Conservation (phyloP, 1,139 yeast genomes). For the Yamadazyma sp. region DNA sequence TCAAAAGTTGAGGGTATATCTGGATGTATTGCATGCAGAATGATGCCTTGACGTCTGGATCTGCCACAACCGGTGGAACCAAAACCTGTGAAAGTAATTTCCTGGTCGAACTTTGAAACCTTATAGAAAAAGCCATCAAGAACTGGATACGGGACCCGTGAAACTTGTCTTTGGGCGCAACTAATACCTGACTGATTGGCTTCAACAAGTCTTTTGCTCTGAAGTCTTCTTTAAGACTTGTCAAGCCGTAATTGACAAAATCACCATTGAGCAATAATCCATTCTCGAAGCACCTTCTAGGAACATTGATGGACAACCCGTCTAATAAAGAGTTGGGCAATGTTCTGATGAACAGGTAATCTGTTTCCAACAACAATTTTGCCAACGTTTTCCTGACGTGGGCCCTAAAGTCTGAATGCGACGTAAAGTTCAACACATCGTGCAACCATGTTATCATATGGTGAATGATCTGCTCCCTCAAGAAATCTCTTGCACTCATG, state of each 20-base stretch:
- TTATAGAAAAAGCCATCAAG: conserved; percentile 53
- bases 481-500: conserved; percentile 45
- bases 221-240: conserved; percentile 15
- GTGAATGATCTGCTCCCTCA: conserved; percentile 47
- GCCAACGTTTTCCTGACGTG: conserved; percentile 23
- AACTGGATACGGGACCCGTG: conserved; percentile 50
- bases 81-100: conserved; percentile 45
- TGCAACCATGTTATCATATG: conserved; percentile 51
- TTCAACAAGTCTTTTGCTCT: conserved; percentile 15
- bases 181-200: conserved; percentile 16
- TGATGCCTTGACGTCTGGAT: conserved; percentile 40
- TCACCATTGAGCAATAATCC: conserved; percentile 32
- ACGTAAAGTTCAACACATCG: conserved; percentile 33
- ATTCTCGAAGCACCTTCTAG: conserved; percentile 27
- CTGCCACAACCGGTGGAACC: conserved; percentile 56
- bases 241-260: conserved; percentile 24
- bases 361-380: conserved; percentile 30
- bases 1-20: conserved; percentile 55
- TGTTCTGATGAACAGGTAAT: conserved; percentile 23
- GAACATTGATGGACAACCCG: conserved; percentile 17
- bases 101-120: conserved; percentile 54
- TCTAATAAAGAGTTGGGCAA: conserved; percentile 25
- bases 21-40: conserved; percentile 55
- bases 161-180: conserved; percentile 12
- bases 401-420: conserved; percentile 26